Base-by-base conservation (phyloP, 139 green algal species). In the Chlamydomonas sp. region DNA sequence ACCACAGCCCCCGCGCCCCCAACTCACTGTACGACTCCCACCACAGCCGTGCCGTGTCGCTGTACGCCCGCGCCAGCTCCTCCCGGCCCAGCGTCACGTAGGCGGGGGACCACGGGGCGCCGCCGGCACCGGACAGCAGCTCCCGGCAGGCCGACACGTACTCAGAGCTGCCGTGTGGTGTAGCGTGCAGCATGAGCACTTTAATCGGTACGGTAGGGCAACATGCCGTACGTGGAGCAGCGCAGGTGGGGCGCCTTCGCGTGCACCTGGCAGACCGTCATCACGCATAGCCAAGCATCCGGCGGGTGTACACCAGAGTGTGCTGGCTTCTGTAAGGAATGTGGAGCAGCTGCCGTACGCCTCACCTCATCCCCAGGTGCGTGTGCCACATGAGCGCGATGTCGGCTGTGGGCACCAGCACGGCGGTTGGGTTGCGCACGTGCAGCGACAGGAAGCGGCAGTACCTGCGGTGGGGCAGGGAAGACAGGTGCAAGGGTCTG, bases 341-440 rank as follows among this genome's bases (percentile, higher is more conserved):
- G 31, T 49, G 31, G 31, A 49, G 31, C 31, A 49, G 31, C 31
- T 49, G 31, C 31, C 31, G 31, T 49, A 49, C 31, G 31, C 31
- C 31, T 49, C 31, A 49, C 31, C 31, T 49, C 4, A 85, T 9
- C 10, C 17, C 81, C 69, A 86, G 17, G 71, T 79, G 81, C 7
- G 81, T 86, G 81, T 86, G 81, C 81, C 81, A 86, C 60, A 86
- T 61, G 59, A 86, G 81, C 3, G 81, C 81, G 20, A 86, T 71
- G 68, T 86, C 81, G 20, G 81, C 81, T 5, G 81, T 69, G 59
- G 81, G 81, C 15, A 86, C 81, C 81, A 86, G 58, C 16, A 58
- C 66, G n/a, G 12, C 31, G 5, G 12, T 20, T 10, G 71, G 59
- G 60, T 86, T 59, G 1, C 20, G 69, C 15, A 59, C 68, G 59